Conservation (phyloP, 2,329 filamentous ascomycete genomes). For the Ophiostoma angusticollis region DNA sequence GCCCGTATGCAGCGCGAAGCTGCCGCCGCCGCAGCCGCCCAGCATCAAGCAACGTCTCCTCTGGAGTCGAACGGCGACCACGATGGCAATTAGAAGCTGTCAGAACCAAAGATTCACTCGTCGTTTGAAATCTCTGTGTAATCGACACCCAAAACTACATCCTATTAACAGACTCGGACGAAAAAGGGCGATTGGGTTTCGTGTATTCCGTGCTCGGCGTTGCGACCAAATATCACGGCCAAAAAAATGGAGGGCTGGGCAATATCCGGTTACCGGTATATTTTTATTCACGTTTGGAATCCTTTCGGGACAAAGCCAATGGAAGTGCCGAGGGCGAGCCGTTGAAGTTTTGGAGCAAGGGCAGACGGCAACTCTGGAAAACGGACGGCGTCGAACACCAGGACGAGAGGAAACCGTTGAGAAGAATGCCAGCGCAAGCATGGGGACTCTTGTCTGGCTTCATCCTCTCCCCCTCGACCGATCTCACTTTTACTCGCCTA, state of each 20-base stretch:
- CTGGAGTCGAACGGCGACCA: constrained; percentile 43
- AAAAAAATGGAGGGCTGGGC: constrained; percentile 15
- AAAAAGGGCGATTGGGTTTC: constrained; percentile 9
- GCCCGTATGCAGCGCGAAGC: constrained; percentile 89
- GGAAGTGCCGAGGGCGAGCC: constrained; percentile 5
- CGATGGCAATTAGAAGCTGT: constrained; percentile 32
- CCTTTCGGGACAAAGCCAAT: neutral
- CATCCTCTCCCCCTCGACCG: too few relatives aligned
- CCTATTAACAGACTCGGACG: constrained; percentile 1
- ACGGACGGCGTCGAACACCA: too few relatives aligned
- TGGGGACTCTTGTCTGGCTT: too few relatives aligned
- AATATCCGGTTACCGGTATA: constrained; percentile 29
- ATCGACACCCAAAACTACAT: constrained; percentile 1
- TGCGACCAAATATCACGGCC: constrained; percentile 22
- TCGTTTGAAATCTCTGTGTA: constrained; percentile 8
- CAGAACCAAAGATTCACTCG: neutral
- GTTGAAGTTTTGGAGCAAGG: too few relatives aligned
- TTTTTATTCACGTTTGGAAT: constrained; percentile 11
- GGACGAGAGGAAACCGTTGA: too few relatives aligned
- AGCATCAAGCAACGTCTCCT: constrained; percentile 19
- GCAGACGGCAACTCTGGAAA: constrained; percentile 1
- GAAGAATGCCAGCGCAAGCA: too few relatives aligned
- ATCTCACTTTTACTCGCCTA: too few relatives aligned
- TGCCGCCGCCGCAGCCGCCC: constrained; percentile 37
- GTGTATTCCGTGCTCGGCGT: constrained; percentile 27